Percentiles rank a stretch among this genome's conserved stretches.
Evolutionary conservation across 169 alveolate species (phyloP).

Genomic region (Eimeria falciformis): DNA sequence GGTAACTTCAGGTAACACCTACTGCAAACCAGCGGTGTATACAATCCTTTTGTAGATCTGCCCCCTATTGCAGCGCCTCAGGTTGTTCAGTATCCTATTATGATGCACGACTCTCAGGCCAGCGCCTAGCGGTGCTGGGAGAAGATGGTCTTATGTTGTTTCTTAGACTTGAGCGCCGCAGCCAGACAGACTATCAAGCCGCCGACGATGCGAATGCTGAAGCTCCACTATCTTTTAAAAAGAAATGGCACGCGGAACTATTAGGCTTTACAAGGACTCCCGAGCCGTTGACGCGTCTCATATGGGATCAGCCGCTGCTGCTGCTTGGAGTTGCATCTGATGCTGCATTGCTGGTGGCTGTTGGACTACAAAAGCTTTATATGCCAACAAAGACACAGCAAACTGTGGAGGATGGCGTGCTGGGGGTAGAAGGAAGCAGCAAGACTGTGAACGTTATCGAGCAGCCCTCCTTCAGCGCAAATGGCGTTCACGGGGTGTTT

Average conservation of each 20-base stretch:
- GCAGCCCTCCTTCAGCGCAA: neutral
- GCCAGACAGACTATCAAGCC: neutral
- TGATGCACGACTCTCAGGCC: conserved; percentile 39
- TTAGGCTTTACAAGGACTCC: conserved; percentile 30
- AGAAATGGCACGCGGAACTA: conserved; percentile 50
- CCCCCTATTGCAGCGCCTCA: too few species aligned
- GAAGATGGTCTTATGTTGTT: conserved; percentile 43
- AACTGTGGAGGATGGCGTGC: neutral
- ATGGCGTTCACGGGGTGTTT: too few species aligned
- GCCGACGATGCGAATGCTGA: neutral
- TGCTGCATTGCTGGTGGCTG: conserved; percentile 22
- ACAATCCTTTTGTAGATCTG: too few species aligned
- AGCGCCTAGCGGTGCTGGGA: conserved; percentile 56
- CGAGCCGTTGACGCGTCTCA: conserved; percentile 21
- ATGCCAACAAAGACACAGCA: neutral
- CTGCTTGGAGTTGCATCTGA: conserved; percentile 51
- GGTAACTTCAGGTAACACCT: too few species aligned
- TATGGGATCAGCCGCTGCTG: conserved; percentile 49
- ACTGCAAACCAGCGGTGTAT: too few species aligned
- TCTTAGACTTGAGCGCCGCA: conserved; percentile 5
- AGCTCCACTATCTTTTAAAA: neutral
- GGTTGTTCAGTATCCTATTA: too few species aligned
- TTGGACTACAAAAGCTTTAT: conserved; percentile 20
- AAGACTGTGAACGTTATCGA: neutral
- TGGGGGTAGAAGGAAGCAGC: neutral